These are phyloP conservation scores for Botrytis fabae DNA, from an alignment of 2,329 filamentous ascomycete species.

Conservation along the genomic window DNA sequence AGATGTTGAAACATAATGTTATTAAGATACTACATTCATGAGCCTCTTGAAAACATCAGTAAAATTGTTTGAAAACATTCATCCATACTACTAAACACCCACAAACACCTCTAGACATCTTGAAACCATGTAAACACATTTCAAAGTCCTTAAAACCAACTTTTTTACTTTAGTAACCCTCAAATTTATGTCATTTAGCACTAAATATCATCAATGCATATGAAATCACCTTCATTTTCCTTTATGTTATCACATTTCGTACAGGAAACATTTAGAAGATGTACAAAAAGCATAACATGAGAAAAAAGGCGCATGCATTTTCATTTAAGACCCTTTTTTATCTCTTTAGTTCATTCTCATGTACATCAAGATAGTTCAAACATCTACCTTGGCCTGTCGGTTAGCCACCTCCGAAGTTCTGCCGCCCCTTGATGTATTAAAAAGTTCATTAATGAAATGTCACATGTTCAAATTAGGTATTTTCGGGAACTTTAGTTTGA, in stretches of 20 bases:
- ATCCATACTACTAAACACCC: not conserved
- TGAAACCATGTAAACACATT: not conserved
- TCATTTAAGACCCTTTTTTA: not conserved
- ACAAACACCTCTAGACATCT: not conserved
- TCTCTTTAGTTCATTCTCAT: not conserved
- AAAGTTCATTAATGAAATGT: not conserved
- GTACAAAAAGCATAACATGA: fast-evolving
- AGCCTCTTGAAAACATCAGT: not conserved
- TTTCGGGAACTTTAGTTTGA: not conserved
- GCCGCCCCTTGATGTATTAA: not conserved
- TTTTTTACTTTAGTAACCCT: not conserved
- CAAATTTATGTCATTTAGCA: not conserved
- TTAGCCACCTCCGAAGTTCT: not conserved
- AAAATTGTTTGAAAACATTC: not conserved
- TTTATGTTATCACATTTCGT: fast-evolving
- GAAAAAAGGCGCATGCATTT: not conserved
- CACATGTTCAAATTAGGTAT: not conserved
- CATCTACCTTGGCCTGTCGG: not conserved
- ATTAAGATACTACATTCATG: fast-evolving
- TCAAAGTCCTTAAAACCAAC: not conserved
- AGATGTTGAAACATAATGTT: not conserved
- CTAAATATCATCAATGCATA: fast-evolving
- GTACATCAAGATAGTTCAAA: not conserved
- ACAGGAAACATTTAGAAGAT: fast-evolving
- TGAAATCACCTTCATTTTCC: not conserved